Base-by-base conservation (phyloP, 352 stramenopile genomes). In the Salisapilia sapeloensis region DNA sequence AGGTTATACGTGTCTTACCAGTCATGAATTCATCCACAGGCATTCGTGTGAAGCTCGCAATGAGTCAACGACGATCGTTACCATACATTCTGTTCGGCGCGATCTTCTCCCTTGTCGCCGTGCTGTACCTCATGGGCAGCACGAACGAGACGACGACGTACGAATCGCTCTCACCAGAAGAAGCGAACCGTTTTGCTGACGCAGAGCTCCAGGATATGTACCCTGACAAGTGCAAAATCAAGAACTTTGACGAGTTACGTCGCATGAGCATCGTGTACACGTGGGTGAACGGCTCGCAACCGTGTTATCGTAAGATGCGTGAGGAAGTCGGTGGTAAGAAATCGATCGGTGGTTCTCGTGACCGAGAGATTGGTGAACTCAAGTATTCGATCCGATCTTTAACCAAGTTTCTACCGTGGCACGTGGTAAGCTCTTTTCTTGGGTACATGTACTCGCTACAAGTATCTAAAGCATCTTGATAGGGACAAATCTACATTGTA, bases 221-320 rank as follows among this genome's bases (percentile, higher is more conserved):
- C 55, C 70, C 64, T 0, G 69, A 59, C 29, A 56, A 83, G 42
- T 90, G 75, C 52, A 56, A 64, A 36, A 86, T 90, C 48, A 75
- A 81, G 46, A 87, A 89, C 58, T 86, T 82, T 38, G 70, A 92
- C 32, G 42, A 65, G 34, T 38, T 92, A 29, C 70, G 72, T 3
- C 76, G 69, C 48, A 81, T 84, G 64, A 80, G 67, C 25, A 86
- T 92, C 40, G 76, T 91, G 28, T 91, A 91, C 61, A 91, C 71
- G 56, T 91, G 71, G 76, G 72, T 89, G 14, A 92, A 92, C 42
- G 76, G 72, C 38, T 83, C 53, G 29, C 53, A 81, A 49, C 71
- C 64, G n/a, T 92, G 76, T 59, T 89, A 92, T 60, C 60, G 67
- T 18, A 49, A 81, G 13, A 37, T 48, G 33, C 66, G 76, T 30